A percentile compares a stretch with the other conserved stretches of the same genome.
phyloP scores from a whole-genome alignment of 108 stramenopile genomes.

The Pseudonitzschia multiseries region DNA sequence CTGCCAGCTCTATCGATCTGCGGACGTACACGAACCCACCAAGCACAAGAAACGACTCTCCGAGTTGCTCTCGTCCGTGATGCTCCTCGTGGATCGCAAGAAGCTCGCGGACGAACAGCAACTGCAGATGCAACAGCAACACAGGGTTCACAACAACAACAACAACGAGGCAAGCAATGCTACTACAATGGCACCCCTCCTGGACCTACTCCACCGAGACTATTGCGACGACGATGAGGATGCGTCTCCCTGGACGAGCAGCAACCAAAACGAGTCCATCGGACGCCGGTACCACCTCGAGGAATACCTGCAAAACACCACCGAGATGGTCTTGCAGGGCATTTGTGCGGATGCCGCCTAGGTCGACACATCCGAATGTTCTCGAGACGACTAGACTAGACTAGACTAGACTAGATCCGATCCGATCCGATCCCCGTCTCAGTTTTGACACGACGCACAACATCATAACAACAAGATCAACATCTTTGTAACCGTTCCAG shows the following conservation, averaged over 20 bases:
- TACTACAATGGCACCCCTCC: background rate
- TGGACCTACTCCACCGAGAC: background rate
- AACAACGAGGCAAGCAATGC: background rate
- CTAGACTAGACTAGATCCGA: too few species aligned
- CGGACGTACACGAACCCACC: conserved; percentile 18
- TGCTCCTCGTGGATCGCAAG: conserved; percentile 21
- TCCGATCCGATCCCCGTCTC: too few species aligned
- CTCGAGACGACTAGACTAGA: too few species aligned
- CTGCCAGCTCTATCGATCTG: conserved; percentile 24
- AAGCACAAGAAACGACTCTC: conserved; percentile 23
- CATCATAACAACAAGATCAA: too few species aligned
- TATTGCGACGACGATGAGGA: background rate
- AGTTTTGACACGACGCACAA: too few species aligned
- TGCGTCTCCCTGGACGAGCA: background rate
- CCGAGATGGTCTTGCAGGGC: background rate
- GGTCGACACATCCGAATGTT: too few species aligned
- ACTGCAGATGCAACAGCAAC: background rate
- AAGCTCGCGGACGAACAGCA: background rate
- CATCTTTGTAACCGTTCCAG: too few species aligned
- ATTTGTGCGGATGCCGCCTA: background rate
- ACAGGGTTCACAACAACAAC: background rate
- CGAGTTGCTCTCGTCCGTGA: conserved; percentile 27
- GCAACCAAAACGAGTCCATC: background rate
- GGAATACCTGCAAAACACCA: background rate
- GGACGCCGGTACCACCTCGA: background rate